These are phyloP conservation scores for Calocybe cyanea DNA, from an alignment of 768 basidiomycete genomes.

Conservation along the genomic window DNA sequence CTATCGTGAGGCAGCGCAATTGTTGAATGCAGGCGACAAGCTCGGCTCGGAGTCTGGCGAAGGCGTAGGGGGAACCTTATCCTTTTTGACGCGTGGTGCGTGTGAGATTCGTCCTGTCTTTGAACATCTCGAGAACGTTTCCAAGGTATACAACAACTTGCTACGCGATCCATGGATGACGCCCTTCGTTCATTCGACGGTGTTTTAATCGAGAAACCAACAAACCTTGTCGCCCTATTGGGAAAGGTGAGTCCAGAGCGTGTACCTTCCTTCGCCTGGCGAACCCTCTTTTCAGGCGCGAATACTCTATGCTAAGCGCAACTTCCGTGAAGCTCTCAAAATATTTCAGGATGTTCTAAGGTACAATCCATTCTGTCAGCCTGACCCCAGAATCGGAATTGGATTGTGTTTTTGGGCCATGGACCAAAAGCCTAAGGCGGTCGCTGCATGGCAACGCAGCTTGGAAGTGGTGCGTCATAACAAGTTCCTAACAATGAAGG, in stretches of 20 bases:
- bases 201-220: constrained; percentile 73
- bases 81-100: constrained; percentile 64
- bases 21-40: constrained; percentile 59
- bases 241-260: constrained; percentile 61
- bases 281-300: constrained; percentile 54
- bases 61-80: constrained; percentile 49
- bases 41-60: constrained; percentile 57
- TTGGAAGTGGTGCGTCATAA: constrained; percentile 66
- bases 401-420: constrained; percentile 92
- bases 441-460: constrained; percentile 87
- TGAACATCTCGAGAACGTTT: not conserved
- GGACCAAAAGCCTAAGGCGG: constrained; percentile 78
- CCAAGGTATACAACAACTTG: constrained; percentile 78
- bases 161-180: constrained; percentile 76
- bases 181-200: constrained; percentile 80
- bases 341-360: constrained; percentile 82
- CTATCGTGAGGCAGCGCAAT: constrained; percentile 64
- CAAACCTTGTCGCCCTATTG: constrained; percentile 81
- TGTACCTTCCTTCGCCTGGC: not conserved
- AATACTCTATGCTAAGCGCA: constrained; percentile 76
- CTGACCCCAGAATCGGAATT: constrained; percentile 94
- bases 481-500: not conserved
- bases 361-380: constrained; percentile 72
- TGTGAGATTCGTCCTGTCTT: constrained; percentile 14
- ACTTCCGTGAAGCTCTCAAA: constrained; percentile 76